Base-by-base conservation (phyloP, 2,329 filamentous ascomycete genomes). In the Peltaster fructicola region DNA sequence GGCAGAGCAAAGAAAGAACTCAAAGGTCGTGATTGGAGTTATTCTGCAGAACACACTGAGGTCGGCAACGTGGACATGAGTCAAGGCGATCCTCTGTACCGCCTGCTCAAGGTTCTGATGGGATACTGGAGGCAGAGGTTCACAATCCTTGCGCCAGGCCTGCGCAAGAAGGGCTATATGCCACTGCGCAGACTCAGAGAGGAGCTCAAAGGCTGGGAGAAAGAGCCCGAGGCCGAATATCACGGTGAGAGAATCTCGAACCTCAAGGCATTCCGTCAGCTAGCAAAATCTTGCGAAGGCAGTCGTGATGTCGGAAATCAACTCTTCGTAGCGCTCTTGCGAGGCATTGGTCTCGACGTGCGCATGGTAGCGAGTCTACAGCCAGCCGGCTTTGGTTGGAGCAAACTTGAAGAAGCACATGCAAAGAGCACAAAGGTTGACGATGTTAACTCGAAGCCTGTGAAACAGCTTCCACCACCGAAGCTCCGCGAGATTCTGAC, bases 121-220 rank as follows among this genome's bases (percentile, higher is more conserved):
- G 65, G 72, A 2, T 93, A 81, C 61, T 98, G 88, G 88, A 82
- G 73, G 45, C 76, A 82, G 40, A 64, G 73, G 16, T 98, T 91
- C 48, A 65, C 59, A 2, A 61, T 88, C 20, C 80, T 71, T 1
- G 65, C 73, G 0, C 81, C 84, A 0, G 80, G 79, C 0, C 44
- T 95, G 12, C 66, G 84, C n/a, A 98, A 95, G 53, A 64, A 68
- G 44, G 88, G 88, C 0, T 95, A 95, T 45, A 76, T 85, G 56
- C 63, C 76, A 1, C 63, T 81, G n/a, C 62, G 74, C 38, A 63
- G 69, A 13, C 54, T 92, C 2, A 73, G 81, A 37, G 65, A 72
- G n/a, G 61, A 88, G 31, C 68, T 75, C 5, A 71, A 73, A 15
- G 72, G 68, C 0, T 81, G 75, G 47, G 63, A 67, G 15, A 63